phyloP scores from a whole-genome alignment of 164 flowering plant genomes.

The Litsea cubeba region DNA sequence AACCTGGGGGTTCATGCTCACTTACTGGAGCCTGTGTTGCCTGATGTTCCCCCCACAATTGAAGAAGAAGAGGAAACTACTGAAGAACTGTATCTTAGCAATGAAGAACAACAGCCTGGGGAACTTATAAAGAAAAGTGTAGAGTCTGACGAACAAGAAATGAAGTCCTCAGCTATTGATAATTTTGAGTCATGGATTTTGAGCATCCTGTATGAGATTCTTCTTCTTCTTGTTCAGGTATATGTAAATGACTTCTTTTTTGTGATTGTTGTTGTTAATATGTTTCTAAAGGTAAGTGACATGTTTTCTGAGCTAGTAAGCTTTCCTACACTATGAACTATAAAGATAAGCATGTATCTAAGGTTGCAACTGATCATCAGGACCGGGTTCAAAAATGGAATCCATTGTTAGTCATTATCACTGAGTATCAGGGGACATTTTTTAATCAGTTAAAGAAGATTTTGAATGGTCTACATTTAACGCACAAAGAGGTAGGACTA shows the following conservation, averaged over 20 bases:
- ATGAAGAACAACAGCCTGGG: slow-evolving; percentile 37
- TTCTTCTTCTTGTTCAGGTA: slow-evolving; percentile 96
- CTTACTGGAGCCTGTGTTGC: slow-evolving; percentile 73
- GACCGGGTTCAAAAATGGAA: no score
- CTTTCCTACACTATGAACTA: background rate
- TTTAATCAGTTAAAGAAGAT: no score
- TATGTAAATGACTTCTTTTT: background rate
- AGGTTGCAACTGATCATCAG: no score
- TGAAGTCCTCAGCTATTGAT: slow-evolving; percentile 50
- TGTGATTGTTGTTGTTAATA: background rate
- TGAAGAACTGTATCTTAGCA: slow-evolving; percentile 47
- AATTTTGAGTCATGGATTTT: slow-evolving; percentile 89
- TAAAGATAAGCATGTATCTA: no score
- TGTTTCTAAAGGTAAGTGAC: no score
- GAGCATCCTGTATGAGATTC: slow-evolving; percentile 76
- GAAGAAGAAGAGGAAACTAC: slow-evolving; percentile 71
- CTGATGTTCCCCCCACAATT: slow-evolving; percentile 56
- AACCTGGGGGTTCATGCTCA: slow-evolving; percentile 99
- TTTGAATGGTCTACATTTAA: no score
- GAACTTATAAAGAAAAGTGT: slow-evolving; percentile 31
- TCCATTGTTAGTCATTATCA: no score
- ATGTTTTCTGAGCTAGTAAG: background rate
- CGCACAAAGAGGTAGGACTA: no score
- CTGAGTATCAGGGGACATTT: no score
- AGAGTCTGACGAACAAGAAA: slow-evolving; percentile 34